These are phyloP conservation scores for Talaromyces liani DNA, from an alignment of 495 filamentous ascomycete species.

Conservation along the genomic window DNA sequence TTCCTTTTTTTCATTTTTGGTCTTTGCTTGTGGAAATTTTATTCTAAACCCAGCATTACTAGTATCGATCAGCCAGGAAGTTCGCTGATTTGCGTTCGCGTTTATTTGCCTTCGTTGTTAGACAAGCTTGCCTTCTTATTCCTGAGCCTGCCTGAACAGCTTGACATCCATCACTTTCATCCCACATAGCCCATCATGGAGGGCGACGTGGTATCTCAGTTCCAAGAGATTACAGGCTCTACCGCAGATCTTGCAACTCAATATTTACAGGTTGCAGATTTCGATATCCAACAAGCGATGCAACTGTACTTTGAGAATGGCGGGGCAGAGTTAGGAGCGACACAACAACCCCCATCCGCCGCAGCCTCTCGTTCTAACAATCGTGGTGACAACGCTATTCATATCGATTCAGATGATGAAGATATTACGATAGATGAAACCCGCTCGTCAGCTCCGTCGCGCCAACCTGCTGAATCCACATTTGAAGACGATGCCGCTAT, in stretches of 20 bases:
- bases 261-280: constrained; percentile 76
- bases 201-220: constrained; percentile 40
- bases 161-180: not conserved
- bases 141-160: not conserved
- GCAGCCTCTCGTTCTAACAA: constrained; percentile 20
- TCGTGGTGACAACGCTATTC: constrained; percentile 52
- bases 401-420: constrained; percentile 62
- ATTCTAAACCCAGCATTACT: not conserved
- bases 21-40: not conserved
- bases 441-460: constrained; percentile 15
- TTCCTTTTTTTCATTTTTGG: not conserved
- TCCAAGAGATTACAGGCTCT: constrained; percentile 58
- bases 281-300: constrained; percentile 76
- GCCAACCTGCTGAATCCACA: constrained; percentile 11
- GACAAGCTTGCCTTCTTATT: not conserved
- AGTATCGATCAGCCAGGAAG: not conserved
- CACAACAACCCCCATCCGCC: constrained; percentile 23
- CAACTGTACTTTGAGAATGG: constrained; percentile 82
- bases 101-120: not conserved
- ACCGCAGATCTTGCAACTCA: constrained; percentile 58
- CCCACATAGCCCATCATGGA: constrained; percentile 53
- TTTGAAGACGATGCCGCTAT: constrained; percentile 90
- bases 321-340: constrained; percentile 46
- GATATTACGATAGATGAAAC: constrained; percentile 26
- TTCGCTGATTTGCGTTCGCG: not conserved